Evolutionary conservation across 768 basidiomycete genomes (phyloP).

Genomic region (Fomitopsis serialis): DNA sequence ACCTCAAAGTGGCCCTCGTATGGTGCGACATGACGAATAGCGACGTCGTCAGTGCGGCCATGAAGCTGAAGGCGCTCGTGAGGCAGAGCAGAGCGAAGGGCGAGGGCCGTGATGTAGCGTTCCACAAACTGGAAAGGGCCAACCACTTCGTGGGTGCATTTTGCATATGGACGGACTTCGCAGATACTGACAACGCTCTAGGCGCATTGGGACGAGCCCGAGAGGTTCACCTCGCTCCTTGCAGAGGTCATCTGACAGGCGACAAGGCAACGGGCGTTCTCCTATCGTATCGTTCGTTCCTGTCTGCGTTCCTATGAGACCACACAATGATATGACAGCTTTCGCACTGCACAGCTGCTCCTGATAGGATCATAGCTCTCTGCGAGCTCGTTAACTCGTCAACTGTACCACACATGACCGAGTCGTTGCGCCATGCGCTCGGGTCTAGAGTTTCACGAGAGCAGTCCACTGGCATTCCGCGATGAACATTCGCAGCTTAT

Average conservation of each 20-base stretch:
- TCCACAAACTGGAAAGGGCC: neutral
- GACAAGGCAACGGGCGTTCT: neutral
- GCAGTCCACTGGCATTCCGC: too few relatives aligned
- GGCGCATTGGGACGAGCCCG: constrained; percentile 4
- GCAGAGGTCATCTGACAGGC: neutral
- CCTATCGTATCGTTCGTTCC: neutral
- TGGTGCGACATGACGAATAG: constrained; percentile 4
- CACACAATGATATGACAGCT: too few relatives aligned
- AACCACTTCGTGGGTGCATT: constrained; percentile 4
- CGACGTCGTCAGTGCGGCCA: neutral
- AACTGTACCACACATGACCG: too few relatives aligned
- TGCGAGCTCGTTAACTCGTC: too few relatives aligned
- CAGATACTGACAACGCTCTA: neutral
- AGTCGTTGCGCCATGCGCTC: too few relatives aligned
- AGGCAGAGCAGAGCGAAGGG: neutral
- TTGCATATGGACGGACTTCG: neutral
- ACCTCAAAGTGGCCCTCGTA: neutral
- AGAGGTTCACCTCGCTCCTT: neutral
- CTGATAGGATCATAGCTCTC: too few relatives aligned
- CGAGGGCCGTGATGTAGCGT: neutral
- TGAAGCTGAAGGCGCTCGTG: neutral
- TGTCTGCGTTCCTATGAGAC: too few relatives aligned
- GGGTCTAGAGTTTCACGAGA: too few relatives aligned
- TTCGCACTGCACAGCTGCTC: too few relatives aligned
- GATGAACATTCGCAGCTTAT: too few relatives aligned